Evolutionary conservation across 2,329 filamentous ascomycete genomes (phyloP).

Genomic region (Acarospora socialis): DNA sequence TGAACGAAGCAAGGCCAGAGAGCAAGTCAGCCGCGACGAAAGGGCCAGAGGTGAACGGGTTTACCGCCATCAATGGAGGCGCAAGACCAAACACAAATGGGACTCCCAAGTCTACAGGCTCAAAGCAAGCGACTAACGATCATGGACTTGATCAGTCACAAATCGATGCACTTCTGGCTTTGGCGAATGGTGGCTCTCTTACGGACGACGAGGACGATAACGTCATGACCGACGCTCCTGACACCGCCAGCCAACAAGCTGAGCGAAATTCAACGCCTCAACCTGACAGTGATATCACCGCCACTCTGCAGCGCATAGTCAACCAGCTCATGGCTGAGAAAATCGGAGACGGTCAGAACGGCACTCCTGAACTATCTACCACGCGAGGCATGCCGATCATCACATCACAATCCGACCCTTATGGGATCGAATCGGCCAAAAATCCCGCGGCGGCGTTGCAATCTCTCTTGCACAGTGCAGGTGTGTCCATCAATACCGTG

Average conservation of each 20-base stretch:
- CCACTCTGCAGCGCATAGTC: conserved; percentile 8
- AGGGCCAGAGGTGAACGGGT: background rate
- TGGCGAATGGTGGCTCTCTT: conserved; percentile 8
- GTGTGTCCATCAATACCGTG: conserved; percentile 9
- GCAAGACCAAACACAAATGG: background rate
- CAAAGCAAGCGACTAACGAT: background rate
- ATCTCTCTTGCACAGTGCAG: conserved; percentile 6
- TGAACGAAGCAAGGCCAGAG: conserved; percentile 2
- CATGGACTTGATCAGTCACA: conserved; percentile 7
- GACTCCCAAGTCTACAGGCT: background rate
- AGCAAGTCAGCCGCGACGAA: background rate
- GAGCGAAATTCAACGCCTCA: conserved; percentile 3
- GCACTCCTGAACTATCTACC: too few relatives aligned
- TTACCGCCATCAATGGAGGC: conserved; percentile 7
- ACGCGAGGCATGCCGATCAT: background rate
- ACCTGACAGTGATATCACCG: conserved; percentile 9
- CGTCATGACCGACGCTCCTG: conserved; percentile 2
- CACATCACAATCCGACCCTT: conserved; percentile 1
- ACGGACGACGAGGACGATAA: conserved; percentile 1
- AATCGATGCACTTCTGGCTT: conserved; percentile 7
- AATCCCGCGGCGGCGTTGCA: conserved; percentile 4
- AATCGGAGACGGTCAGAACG: background rate
- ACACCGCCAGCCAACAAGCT: background rate
- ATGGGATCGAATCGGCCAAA: background rate
- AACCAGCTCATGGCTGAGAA: conserved; percentile 6